A percentile compares a stretch with the other conserved stretches of the same genome.
These are phyloP conservation scores for Sporisorium exsertum DNA, from an alignment of 1,284 basidiomycete species.

Conservation along the genomic window DNA sequence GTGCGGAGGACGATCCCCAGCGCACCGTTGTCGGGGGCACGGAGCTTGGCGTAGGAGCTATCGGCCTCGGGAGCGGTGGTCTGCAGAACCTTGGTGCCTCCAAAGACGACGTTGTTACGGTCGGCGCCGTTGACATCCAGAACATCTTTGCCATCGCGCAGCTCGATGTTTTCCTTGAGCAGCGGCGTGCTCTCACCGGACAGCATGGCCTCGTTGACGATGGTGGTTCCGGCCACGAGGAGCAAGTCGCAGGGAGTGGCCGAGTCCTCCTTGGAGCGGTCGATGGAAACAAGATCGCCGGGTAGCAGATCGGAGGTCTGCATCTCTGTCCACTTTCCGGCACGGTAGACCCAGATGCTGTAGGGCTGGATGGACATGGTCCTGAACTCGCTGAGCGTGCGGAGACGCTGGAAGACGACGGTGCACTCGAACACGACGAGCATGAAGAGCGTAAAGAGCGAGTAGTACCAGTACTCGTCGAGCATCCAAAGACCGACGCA, in stretches of 20 bases:
- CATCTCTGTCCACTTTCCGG: slow-evolving; percentile 61
- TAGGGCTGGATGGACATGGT: slow-evolving; percentile 69
- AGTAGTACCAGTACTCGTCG: slow-evolving; percentile 69
- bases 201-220: slow-evolving; percentile 69
- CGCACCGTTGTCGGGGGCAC: slow-evolving; percentile 65
- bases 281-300: slow-evolving; percentile 66
- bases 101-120: slow-evolving; percentile 68
- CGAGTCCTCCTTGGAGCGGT: slow-evolving; percentile 67
- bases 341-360: slow-evolving; percentile 63
- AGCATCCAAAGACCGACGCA: slow-evolving; percentile 69
- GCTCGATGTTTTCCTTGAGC: slow-evolving; percentile 67
- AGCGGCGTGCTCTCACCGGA: slow-evolving; percentile 68
- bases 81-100: slow-evolving; percentile 68
- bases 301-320: slow-evolving; percentile 64
- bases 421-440: slow-evolving; percentile 68
- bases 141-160: slow-evolving; percentile 60
- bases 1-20: slow-evolving; percentile 65
- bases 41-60: slow-evolving; percentile 44
- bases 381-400: slow-evolving; percentile 68
- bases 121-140: slow-evolving; percentile 66
- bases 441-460: slow-evolving; percentile 69
- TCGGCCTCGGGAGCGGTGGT: slow-evolving; percentile 60
- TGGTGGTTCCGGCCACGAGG: slow-evolving; percentile 60
- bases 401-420: slow-evolving; percentile 66
- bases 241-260: slow-evolving; percentile 66